Conservation (phyloP, 2,329 filamentous ascomycete genomes). For the Penicillium capsulatum region DNA sequence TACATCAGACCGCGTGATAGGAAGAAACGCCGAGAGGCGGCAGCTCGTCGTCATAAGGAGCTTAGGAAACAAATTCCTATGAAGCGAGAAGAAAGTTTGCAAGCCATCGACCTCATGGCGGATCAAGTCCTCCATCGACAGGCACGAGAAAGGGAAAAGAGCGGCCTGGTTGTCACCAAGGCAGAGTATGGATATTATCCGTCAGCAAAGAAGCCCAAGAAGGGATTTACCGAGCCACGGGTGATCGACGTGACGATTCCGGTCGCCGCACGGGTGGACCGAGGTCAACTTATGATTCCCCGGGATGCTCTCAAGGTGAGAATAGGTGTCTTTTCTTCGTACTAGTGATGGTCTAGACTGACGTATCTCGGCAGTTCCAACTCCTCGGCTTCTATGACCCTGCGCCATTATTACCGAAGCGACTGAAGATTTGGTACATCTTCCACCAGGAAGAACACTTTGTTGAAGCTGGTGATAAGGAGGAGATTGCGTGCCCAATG, state of each 20-base stretch:
- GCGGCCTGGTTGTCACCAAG: constrained; percentile 39
- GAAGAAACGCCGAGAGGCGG: constrained; percentile 31
- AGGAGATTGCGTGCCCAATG: constrained; percentile 39
- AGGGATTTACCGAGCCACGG: constrained; percentile 22
- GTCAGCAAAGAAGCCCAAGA: constrained; percentile 21
- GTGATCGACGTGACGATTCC: constrained; percentile 42
- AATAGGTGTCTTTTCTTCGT: not conserved
- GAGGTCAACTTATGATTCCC: constrained; percentile 39
- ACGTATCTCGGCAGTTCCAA: constrained; percentile 32
- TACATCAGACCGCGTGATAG: constrained; percentile 38
- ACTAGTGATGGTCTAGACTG: constrained; percentile 8
- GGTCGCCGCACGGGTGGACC: constrained; percentile 44
- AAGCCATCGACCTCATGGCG: constrained; percentile 40
- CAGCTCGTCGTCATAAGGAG: constrained; percentile 36
- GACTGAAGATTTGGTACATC: constrained; percentile 40
- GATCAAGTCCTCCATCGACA: constrained; percentile 40
- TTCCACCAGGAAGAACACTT: constrained; percentile 39
- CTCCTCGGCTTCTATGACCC: constrained; percentile 45
- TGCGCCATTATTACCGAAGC: constrained; percentile 40
- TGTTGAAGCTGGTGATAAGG: constrained; percentile 36
- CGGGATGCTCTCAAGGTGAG: constrained; percentile 35
- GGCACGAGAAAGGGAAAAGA: constrained; percentile 30
- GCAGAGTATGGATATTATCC: constrained; percentile 42
- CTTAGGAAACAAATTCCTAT: constrained; percentile 35
- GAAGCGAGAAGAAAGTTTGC: constrained; percentile 35